These are phyloP conservation scores for Pseudodiploospora longispora DNA, from an alignment of 2,329 filamentous ascomycete genomes.

Conservation along the genomic window DNA sequence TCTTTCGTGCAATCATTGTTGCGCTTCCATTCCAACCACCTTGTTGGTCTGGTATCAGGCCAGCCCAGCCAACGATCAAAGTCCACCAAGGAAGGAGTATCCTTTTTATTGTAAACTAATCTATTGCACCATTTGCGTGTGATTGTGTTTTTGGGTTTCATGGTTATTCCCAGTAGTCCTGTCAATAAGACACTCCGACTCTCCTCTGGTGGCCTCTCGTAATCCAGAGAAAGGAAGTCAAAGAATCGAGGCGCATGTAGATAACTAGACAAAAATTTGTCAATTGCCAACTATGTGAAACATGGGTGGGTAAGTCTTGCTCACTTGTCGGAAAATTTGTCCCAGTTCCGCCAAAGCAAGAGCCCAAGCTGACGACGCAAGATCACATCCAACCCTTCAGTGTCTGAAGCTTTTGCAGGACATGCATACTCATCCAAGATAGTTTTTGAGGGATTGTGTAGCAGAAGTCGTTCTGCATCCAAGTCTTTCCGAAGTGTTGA, in stretches of 20 bases:
- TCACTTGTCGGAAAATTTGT: constrained; percentile 15
- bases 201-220: background rate
- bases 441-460: constrained; percentile 1
- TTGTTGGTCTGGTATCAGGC: constrained; percentile 11
- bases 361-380: constrained; percentile 14
- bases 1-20: constrained; percentile 4
- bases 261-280: constrained; percentile 1
- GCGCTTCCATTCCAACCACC: constrained; percentile 21
- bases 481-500: background rate
- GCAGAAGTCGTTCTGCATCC: constrained; percentile 4
- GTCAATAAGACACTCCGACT: constrained; percentile 6
- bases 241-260: constrained; percentile 6
- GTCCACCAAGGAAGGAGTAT: constrained; percentile 8
- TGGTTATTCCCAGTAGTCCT: constrained; percentile 12
- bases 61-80: constrained; percentile 17
- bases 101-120: constrained; percentile 9
- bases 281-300: background rate
- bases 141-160: constrained; percentile 14
- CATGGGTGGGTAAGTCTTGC: background rate
- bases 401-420: background rate
- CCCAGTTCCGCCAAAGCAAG: constrained; percentile 18
- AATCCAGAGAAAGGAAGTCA: background rate
- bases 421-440: constrained; percentile 14
- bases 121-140: constrained; percentile 16
- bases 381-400: background rate